A percentile compares a stretch with the other conserved stretches of the same genome.
Evolutionary conservation across 257 asterid species (phyloP).

Genomic region (Lithospermum erythrorhizon): DNA sequence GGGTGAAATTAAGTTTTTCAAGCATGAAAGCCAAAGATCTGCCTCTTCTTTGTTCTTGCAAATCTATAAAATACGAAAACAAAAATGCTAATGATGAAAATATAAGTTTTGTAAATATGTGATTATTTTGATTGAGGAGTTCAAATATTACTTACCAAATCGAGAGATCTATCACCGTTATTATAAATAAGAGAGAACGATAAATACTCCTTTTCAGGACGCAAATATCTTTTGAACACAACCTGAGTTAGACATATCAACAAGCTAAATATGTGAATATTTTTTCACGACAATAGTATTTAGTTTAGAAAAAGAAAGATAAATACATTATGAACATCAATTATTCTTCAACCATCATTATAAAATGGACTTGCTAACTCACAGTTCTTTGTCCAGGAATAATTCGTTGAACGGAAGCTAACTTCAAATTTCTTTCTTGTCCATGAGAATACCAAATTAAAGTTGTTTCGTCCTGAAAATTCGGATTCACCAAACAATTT

Average conservation of each 20-base stretch:
- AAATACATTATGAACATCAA: no score
- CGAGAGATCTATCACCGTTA: conserved; percentile 89
- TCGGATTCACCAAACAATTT: not conserved
- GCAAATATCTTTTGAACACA: conserved; percentile 80
- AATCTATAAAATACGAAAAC: conserved; percentile 39
- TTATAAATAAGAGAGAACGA: conserved; percentile 84
- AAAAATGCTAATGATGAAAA: conserved; percentile 1
- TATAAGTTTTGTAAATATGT: not conserved
- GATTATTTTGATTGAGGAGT: not conserved
- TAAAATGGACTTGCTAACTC: conserved; percentile 33
- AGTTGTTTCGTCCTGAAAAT: conserved; percentile 76
- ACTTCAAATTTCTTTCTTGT: conserved; percentile 67
- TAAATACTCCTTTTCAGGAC: conserved; percentile 93
- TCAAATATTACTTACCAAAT: conserved; percentile 50
- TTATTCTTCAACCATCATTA: conserved; percentile 4
- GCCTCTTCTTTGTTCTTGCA: conserved; percentile 88
- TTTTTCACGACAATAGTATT: conserved; percentile 3
- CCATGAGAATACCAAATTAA: conserved; percentile 83
- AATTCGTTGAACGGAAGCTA: conserved; percentile 71
- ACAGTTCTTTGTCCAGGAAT: conserved; percentile 98
- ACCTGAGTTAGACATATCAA: conserved; percentile 45
- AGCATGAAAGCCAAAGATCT: conserved; percentile 84
- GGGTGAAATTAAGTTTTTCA: conserved; percentile 60
- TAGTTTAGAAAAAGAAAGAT: not conserved
- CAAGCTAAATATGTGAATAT: not conserved